Evolutionary conservation across 371 early-diverging fungal genomes (phyloP), one percentile per base, ranked within the genome.

Genomic region (Mucor indicus): DNA sequence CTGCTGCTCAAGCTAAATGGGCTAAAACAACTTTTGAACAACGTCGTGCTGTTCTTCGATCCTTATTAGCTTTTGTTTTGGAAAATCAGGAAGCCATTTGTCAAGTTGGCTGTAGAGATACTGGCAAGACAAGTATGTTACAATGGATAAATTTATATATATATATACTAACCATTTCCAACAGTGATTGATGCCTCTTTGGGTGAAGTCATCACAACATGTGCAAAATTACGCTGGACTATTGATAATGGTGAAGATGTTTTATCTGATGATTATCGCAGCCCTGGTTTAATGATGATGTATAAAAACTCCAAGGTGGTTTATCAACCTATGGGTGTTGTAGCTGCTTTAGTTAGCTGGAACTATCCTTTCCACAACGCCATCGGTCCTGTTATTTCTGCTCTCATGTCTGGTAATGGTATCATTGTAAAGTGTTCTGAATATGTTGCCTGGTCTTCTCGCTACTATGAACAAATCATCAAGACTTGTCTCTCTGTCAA

Each of bases 361-460:
- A 91, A 91, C 55, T 91, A 90, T 53, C 91, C 91, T 60, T 89
- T 89, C 74, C 92, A 92, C 60, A 92, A 92, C 52, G 77, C 81
- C 0, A 62, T 92, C 55, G 89, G 90, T 10, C 92, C 91, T 3
- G 69, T 90, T n/a, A 85, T 91, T 48, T 81, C 88, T 21, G 89
- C 92, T 3, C 64, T 92, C 38, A 87, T 92, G 72, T 80, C 89
- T 15, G 93, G 93, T 22, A 93, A 93, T 55, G 92, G 81, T 33
- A 87, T 87, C 44, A 67, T 92, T 29, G 81, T 92, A 55, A 93
- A 93, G 67, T 79, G 80, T 13, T 88, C 90, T 21, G 93, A 92
- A 67, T 86, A 90, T 50, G 89, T 85, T 12, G 89, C 92, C 4
- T 93, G 90, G 90, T 86, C 85, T 53, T 81, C 84, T 30, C 58